These are phyloP conservation scores for Chenopodium quinoa DNA, from an alignment of 148 eudicot species.

Conservation along the genomic window DNA sequence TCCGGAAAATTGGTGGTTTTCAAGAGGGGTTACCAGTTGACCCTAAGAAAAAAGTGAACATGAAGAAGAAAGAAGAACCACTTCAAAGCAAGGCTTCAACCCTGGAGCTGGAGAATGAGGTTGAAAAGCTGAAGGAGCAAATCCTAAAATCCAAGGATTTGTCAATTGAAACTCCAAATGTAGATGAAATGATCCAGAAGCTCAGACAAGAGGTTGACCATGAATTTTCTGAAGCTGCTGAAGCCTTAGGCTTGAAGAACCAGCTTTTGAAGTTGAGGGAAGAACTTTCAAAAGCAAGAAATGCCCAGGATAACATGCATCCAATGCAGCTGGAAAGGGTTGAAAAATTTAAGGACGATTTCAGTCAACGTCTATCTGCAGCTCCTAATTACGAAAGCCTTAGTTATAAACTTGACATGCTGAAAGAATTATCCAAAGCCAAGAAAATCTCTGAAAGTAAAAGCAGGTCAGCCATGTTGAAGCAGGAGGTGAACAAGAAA, in stretches of 20 bases:
- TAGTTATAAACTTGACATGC: conserved; percentile 56
- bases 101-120: conserved; percentile 62
- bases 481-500: conserved; percentile 48
- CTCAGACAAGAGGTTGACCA: conserved; percentile 57
- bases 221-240: conserved; percentile 65
- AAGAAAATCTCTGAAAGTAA: conserved; percentile 46
- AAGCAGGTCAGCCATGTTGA: conserved; percentile 35
- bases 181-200: conserved; percentile 56
- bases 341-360: conserved; percentile 59
- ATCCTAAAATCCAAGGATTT: conserved; percentile 50
- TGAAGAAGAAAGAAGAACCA: conserved; percentile 66
- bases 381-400: conserved; percentile 74
- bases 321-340: conserved; percentile 48
- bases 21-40: conserved; percentile 66
- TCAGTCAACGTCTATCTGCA: conserved; percentile 45
- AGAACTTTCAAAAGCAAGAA: conserved; percentile 65
- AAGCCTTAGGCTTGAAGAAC: conserved; percentile 62
- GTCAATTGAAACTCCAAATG: conserved; percentile 42
- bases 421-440: conserved; percentile 59
- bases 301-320: conserved; percentile 38
- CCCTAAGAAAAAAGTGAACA: conserved; percentile 53
- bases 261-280: conserved; percentile 45
- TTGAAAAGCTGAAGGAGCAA: conserved; percentile 66
- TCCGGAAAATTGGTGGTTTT: conserved; percentile 72
- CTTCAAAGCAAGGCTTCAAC: conserved; percentile 41